phyloP scores from a whole-genome alignment of 495 filamentous ascomycete genomes.

The Penicillium diatomitis region DNA sequence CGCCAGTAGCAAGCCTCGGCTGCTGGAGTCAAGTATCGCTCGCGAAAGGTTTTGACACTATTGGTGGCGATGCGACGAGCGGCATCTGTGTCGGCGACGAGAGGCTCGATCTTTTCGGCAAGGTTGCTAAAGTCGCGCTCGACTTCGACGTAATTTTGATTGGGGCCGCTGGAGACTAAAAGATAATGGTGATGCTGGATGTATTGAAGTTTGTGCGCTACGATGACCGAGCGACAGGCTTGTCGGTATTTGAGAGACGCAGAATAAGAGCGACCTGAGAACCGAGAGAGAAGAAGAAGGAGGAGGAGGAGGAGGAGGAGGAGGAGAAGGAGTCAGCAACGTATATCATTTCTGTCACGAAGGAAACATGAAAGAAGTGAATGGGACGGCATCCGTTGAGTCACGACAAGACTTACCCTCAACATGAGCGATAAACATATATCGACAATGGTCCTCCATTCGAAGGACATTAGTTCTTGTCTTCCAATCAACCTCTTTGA shows the following conservation, averaged over 20 bases:
- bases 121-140: constrained; percentile 49
- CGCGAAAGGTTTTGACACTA: constrained; percentile 43
- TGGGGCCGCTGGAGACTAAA: constrained; percentile 35
- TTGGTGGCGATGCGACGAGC: constrained; percentile 48
- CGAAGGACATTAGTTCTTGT: constrained; percentile 29
- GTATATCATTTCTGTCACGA: background rate
- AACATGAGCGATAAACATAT: constrained; percentile 49
- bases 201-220: constrained; percentile 40
- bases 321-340: background rate
- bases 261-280: constrained; percentile 39
- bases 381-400: too few species aligned
- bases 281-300: too few species aligned
- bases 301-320: background rate
- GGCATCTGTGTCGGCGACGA: constrained; percentile 31
- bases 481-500: constrained; percentile 41
- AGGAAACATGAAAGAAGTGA: too few species aligned
- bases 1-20: constrained; percentile 55
- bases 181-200: constrained; percentile 38
- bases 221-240: constrained; percentile 50
- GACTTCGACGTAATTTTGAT: constrained; percentile 56
- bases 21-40: constrained; percentile 49
- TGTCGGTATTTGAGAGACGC: constrained; percentile 51
- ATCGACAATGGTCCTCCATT: constrained; percentile 50
- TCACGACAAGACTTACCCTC: constrained; percentile 32
- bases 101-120: constrained; percentile 39